Evolutionary conservation across 257 asterid species (phyloP).

Genomic region (Rehmannia glutinosa): DNA sequence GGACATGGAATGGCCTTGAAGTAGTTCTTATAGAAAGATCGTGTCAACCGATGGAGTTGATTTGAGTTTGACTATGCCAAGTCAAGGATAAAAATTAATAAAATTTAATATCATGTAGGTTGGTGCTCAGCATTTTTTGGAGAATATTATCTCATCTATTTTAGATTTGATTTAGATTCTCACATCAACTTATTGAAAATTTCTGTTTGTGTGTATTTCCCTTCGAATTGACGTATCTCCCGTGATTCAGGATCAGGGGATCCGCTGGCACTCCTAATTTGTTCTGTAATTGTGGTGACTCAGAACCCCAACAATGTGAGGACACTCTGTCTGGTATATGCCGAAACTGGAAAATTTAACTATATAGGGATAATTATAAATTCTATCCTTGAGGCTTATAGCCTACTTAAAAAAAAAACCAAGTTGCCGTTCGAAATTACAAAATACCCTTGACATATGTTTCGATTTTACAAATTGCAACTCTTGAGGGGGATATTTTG

Average conservation of each 20-base stretch:
- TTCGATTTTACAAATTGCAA: background rate
- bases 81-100: no score
- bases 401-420: background rate
- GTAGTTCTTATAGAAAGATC: no score
- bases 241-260: conserved; percentile 55
- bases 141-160: background rate
- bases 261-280: conserved; percentile 24
- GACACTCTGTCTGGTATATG: conserved; percentile 36
- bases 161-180: background rate
- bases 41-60: no score
- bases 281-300: conserved; percentile 50
- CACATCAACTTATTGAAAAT: background rate
- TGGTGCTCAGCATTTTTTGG: background rate
- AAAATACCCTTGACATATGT: background rate
- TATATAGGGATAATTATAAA: background rate
- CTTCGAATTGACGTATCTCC: background rate
- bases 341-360: background rate
- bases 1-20: no score
- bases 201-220: background rate
- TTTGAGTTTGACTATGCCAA: no score
- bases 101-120: background rate
- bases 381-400: background rate
- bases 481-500: no score
- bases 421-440: no score
- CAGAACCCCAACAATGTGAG: conserved; percentile 46